Evolutionary conservation across 1,284 basidiomycete species (phyloP).

Genomic region (Cystobasidium pallidum): DNA sequence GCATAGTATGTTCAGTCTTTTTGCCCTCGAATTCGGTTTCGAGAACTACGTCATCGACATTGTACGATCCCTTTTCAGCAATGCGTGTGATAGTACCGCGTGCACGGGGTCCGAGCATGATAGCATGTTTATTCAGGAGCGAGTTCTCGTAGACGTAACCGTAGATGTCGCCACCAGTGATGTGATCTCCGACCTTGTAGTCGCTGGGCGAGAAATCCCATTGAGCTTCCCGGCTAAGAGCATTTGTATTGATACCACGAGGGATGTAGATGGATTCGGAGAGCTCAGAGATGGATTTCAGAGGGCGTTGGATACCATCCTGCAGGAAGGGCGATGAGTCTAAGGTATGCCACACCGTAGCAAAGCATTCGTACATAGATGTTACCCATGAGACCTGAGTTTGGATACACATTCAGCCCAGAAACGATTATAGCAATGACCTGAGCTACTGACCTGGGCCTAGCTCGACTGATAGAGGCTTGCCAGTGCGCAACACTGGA

Average conservation of each 20-base stretch:
- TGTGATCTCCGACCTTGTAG: constrained; percentile 91
- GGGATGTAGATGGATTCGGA: constrained; percentile 99
- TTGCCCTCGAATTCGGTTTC: constrained; percentile 99
- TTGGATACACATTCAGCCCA: not conserved
- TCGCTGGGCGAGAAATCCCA: constrained; percentile 95
- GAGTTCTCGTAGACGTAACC: constrained; percentile 97
- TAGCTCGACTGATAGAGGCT: constrained; percentile 95
- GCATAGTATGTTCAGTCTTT: constrained; percentile 89
- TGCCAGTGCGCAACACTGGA: constrained; percentile 94
- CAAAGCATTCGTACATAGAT: constrained; percentile 75
- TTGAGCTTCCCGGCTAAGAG: constrained; percentile 81
- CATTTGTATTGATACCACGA: constrained; percentile 95
- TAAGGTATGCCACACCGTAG: not conserved
- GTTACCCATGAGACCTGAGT: constrained; percentile 88
- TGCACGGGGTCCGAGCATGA: constrained; percentile 91
- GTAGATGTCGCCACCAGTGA: constrained; percentile 95
- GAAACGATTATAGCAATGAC: not conserved
- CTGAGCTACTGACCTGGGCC: constrained; percentile 72
- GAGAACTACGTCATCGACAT: constrained; percentile 88
- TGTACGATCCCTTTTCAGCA: constrained; percentile 92
- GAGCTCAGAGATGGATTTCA: constrained; percentile 90
- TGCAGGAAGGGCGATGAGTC: constrained; percentile 19
- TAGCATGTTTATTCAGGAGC: constrained; percentile 92
- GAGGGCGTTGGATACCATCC: constrained; percentile 86
- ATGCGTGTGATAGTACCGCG: constrained; percentile 93